These are phyloP conservation scores for Flagelloscypha sp. DNA, from an alignment of 768 basidiomycete genomes.

Conservation along the genomic window DNA sequence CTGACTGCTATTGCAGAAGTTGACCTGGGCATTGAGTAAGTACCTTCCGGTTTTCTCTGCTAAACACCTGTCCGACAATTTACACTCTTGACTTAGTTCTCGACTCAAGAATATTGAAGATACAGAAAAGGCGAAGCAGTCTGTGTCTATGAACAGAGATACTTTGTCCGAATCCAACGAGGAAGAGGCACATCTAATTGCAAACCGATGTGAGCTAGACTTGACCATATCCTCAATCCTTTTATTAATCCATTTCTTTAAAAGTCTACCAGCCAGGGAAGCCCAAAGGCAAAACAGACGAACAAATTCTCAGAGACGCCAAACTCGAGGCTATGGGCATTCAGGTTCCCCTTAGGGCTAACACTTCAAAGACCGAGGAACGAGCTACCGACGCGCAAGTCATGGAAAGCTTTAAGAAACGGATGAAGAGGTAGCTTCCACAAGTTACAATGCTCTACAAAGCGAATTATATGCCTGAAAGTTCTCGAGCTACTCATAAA, in stretches of 20 bases:
- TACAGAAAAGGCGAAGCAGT: constrained; percentile 91
- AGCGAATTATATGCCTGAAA: too few relatives aligned
- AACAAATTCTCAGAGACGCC: constrained; percentile 80
- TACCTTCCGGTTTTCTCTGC: constrained; percentile 14
- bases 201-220: constrained; percentile 71
- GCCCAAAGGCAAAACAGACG: constrained; percentile 76
- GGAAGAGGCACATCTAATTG: constrained; percentile 80
- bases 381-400: constrained; percentile 54
- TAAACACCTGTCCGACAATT: constrained; percentile 3
- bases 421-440: constrained; percentile 75
- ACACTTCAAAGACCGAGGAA: constrained; percentile 37
- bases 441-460: too few relatives aligned
- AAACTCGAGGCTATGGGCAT: constrained; percentile 85
- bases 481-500: too few relatives aligned
- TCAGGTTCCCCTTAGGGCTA: constrained; percentile 47
- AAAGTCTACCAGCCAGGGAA: constrained; percentile 84
- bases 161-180: constrained; percentile 43
- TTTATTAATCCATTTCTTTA: not conserved
- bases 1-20: constrained; percentile 97
- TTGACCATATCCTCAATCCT: constrained; percentile 4
- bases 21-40: constrained; percentile 97
- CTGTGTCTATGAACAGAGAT: constrained; percentile 66
- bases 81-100: constrained; percentile 37
- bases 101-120: constrained; percentile 94
- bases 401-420: constrained; percentile 96